Evolutionary conservation across 1,139 yeast species (phyloP).

Genomic region (Lodderomyces jiufengensis): DNA sequence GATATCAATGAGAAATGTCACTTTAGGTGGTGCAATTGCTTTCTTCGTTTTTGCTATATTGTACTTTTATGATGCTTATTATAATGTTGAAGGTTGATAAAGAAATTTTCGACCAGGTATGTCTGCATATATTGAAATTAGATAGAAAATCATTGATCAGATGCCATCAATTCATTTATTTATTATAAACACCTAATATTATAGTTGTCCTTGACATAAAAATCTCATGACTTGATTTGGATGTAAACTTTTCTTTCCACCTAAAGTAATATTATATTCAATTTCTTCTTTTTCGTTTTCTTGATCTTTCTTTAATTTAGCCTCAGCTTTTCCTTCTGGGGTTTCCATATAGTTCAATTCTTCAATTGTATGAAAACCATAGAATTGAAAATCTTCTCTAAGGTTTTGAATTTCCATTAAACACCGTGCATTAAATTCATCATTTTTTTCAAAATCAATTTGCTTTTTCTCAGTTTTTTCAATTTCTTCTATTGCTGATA

Average conservation of each 20-base stretch:
- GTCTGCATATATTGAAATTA: too few species aligned
- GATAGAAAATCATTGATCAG: too few species aligned
- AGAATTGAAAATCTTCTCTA: conserved; percentile 56
- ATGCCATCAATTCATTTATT: conserved; percentile 1
- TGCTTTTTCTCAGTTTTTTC: conserved; percentile 22
- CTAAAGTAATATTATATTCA: conserved; percentile 29
- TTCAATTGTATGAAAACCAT: conserved; percentile 54
- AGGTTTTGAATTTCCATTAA: conserved; percentile 47
- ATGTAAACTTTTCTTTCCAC: conserved; percentile 30
- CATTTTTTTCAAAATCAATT: conserved; percentile 34
- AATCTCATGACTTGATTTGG: conserved; percentile 41
- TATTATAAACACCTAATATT: too few species aligned
- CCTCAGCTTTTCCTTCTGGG: conserved; percentile 39
- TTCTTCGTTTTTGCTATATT: conserved; percentile 78
- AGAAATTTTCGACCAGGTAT: too few species aligned
- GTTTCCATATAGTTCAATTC: conserved; percentile 39
- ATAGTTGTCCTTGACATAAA: conserved; percentile 37
- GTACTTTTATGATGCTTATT: conserved; percentile 68
- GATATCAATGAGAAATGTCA: conserved; percentile 87
- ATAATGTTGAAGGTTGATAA: conserved; percentile 22
- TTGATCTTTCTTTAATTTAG: conserved; percentile 23
- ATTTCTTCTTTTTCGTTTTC: conserved; percentile 26
- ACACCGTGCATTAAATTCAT: conserved; percentile 64
- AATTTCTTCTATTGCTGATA: conserved; percentile 23
- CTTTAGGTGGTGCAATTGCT: conserved; percentile 85